A percentile compares a stretch with the other conserved stretches of the same genome.
These are phyloP conservation scores for Skeletonema potamos DNA, from an alignment of 108 stramenopile species.

Conservation along the genomic window DNA sequence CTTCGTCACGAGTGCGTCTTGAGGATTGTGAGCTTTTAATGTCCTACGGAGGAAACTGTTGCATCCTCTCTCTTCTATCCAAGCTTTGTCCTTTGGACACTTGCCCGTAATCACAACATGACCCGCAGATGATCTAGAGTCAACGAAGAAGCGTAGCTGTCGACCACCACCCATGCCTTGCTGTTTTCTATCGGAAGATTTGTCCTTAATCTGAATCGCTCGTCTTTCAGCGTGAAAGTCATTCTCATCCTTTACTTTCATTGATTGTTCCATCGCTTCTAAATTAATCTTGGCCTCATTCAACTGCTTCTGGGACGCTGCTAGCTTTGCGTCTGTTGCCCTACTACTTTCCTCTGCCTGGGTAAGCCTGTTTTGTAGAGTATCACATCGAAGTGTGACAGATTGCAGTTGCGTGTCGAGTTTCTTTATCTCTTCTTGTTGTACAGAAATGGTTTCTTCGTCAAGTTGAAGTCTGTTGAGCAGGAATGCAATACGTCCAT, in stretches of 20 bases:
- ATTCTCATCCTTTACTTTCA: conserved; percentile 39
- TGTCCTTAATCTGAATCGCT: conserved; percentile 33
- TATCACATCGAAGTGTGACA: conserved; percentile 50
- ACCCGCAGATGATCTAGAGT: conserved; percentile 44
- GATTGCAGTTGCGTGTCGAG: conserved; percentile 64
- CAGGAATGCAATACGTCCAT: conserved; percentile 70
- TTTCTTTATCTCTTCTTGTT: conserved; percentile 70
- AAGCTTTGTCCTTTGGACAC: conserved; percentile 46
- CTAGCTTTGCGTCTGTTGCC: conserved; percentile 18
- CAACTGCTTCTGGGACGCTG: conserved; percentile 33
- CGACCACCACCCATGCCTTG: conserved; percentile 31
- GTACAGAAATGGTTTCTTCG: conserved; percentile 67
- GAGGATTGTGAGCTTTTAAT: conserved; percentile 56
- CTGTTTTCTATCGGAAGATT: neutral
- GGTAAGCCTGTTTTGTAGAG: conserved; percentile 60
- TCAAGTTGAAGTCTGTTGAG: conserved; percentile 83
- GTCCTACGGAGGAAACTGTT: conserved; percentile 55
- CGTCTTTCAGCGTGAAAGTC: conserved; percentile 22
- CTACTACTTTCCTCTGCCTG: conserved; percentile 52
- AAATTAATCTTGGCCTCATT: conserved; percentile 44
- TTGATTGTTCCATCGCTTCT: conserved; percentile 37
- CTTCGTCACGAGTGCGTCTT: conserved; percentile 58
- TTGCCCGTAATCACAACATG: conserved; percentile 46
- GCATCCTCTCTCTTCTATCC: conserved; percentile 55
- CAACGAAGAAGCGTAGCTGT: conserved; percentile 49